phyloP scores from a whole-genome alignment of 2,329 filamentous ascomycete species.

The Colletotrichum sp. region DNA sequence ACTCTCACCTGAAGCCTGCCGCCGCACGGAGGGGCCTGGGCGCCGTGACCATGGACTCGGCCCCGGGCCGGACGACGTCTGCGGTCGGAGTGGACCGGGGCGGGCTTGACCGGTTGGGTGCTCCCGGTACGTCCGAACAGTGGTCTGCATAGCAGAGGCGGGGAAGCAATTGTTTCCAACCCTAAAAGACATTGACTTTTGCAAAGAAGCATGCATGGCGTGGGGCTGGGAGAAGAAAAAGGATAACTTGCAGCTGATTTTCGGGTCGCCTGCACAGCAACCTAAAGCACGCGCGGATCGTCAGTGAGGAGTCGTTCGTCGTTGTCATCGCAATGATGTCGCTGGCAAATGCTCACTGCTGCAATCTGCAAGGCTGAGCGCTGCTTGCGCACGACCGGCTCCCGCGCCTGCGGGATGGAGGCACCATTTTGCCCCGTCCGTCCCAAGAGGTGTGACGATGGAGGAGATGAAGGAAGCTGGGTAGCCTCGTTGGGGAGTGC shows the following conservation, averaged over 20 bases:
- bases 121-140: not conserved
- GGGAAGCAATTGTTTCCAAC: not conserved
- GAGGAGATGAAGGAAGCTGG: not conserved
- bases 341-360: not conserved
- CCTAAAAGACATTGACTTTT: not conserved
- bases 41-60: not conserved
- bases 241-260: not conserved
- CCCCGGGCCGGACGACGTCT: not conserved
- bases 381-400: not conserved
- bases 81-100: not conserved
- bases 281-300: not conserved
- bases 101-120: not conserved
- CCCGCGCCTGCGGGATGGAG: not conserved
- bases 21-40: not conserved
- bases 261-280: not conserved
- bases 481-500: not conserved
- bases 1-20: slow-evolving; percentile 3
- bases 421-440: not conserved
- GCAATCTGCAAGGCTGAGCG: not conserved
- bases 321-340: not conserved
- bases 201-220: not conserved
- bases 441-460: not conserved
- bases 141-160: not conserved
- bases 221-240: not conserved
- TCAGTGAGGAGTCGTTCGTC: not conserved